Conservation (phyloP, 192 early-diverging fungal genomes). For the Coemansia sp. region DNA sequence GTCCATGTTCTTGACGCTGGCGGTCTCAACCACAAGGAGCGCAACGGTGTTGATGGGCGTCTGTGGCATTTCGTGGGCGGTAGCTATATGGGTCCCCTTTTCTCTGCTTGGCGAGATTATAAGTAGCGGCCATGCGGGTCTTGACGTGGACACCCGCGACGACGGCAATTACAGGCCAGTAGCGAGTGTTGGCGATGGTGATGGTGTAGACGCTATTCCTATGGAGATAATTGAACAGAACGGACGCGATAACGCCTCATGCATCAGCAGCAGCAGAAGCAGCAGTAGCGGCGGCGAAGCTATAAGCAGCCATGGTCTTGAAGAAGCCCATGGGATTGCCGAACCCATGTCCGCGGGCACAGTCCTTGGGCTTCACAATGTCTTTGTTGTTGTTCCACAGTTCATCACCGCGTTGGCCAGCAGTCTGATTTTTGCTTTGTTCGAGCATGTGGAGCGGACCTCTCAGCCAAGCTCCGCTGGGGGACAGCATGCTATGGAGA, state of each 20-base stretch:
- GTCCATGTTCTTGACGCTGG: constrained; percentile 70
- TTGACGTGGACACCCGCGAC: neutral
- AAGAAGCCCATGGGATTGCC: neutral
- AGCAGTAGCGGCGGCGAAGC: neutral
- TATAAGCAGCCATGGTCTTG: neutral
- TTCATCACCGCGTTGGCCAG: constrained; percentile 81
- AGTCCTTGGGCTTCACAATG: constrained; percentile 92
- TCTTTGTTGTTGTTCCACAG: constrained; percentile 94
- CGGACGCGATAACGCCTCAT: neutral
- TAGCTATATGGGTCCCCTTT: constrained; percentile 94
- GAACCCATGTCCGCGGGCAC: constrained; percentile 64
- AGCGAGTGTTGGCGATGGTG: neutral
- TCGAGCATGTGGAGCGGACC: constrained; percentile 55
- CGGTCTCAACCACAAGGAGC: constrained; percentile 56
- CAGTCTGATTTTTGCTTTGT: constrained; percentile 69
- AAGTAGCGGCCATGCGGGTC: constrained; percentile 13
- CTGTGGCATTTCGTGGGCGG: constrained; percentile 84
- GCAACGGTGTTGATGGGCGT: constrained; percentile 74
- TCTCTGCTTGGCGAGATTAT: constrained; percentile 76
- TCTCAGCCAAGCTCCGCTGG: constrained; percentile 14
- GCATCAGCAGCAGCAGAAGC: neutral
- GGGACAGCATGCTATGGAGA: constrained; percentile 42
- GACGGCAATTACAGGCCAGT: constrained; percentile 27
- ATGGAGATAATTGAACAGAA: constrained; percentile 16
- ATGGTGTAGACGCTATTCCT: constrained; percentile 20